A percentile compares a stretch with the other conserved stretches of the same genome.
Conservation (phyloP, 2,329 filamentous ascomycete genomes). For the Epichloe aotearoae region DNA sequence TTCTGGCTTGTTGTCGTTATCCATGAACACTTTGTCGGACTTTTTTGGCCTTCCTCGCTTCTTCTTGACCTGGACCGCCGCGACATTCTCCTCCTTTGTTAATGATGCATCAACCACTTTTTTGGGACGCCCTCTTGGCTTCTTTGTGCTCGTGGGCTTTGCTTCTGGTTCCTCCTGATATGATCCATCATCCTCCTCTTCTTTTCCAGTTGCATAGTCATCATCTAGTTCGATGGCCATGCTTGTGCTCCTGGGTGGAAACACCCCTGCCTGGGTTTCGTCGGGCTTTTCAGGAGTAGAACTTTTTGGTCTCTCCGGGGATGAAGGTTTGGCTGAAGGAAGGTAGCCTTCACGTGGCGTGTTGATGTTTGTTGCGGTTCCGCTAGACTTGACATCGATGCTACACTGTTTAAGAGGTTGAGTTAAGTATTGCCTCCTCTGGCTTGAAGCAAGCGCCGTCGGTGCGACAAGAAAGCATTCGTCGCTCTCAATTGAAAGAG, state of each 20-base stretch:
- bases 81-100: conserved; percentile 1
- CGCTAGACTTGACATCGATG: conserved; percentile 16
- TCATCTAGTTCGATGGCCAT: neutral
- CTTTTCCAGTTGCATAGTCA: neutral
- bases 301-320: neutral
- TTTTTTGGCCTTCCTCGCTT: conserved; percentile 32
- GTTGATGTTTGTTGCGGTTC: conserved; percentile 23
- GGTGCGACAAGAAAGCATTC: conserved; percentile 21
- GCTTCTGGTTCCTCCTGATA: conserved; percentile 4
- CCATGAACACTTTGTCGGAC: neutral
- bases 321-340: neutral
- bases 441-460: conserved; percentile 22
- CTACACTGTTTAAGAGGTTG: neutral
- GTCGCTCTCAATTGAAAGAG: conserved; percentile 13
- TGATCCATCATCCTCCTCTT: conserved; percentile 8
- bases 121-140: conserved; percentile 21
- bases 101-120: conserved; percentile 6
- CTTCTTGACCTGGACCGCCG: conserved; percentile 14
- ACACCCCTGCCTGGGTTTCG: neutral
- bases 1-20: neutral
- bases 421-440: conserved; percentile 23
- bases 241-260: neutral
- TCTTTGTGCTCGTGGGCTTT: conserved; percentile 13
- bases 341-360: conserved; percentile 14
- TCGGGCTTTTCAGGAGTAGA: neutral